A percentile compares a stretch with the other conserved stretches of the same genome.
Evolutionary conservation across 495 filamentous ascomycete species (phyloP).

Genomic region (Schizothecium vesticola): DNA sequence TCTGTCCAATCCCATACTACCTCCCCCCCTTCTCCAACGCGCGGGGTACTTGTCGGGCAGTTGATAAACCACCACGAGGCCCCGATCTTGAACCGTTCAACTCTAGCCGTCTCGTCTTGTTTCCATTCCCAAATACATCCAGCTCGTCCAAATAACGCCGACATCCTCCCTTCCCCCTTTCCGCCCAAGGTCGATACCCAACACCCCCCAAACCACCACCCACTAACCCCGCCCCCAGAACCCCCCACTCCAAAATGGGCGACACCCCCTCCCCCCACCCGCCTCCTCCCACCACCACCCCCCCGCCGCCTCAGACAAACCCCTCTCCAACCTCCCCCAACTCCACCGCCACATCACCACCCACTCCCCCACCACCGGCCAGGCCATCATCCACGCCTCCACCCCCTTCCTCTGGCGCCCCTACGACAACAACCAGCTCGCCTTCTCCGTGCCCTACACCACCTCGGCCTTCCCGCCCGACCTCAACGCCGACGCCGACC

Average conservation of each 20-base stretch:
- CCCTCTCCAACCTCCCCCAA: slow-evolving; percentile 31
- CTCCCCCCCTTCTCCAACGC: neutral
- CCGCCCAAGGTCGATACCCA: neutral
- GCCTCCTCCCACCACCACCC: neutral
- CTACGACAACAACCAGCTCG: slow-evolving; percentile 30
- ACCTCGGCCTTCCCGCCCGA: slow-evolving; percentile 50
- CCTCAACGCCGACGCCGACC: slow-evolving; percentile 48
- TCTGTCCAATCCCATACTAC: neutral
- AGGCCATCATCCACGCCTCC: slow-evolving; percentile 33
- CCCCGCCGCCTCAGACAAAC: slow-evolving; percentile 3
- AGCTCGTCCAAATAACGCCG: neutral
- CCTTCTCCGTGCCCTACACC: slow-evolving; percentile 40
- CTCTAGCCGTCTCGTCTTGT: neutral
- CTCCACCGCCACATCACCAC: slow-evolving; percentile 37
- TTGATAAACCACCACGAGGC: neutral
- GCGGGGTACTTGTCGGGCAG: neutral
- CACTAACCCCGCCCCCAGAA: neutral
- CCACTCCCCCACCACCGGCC: slow-evolving; percentile 30
- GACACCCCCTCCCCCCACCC: slow-evolving; percentile 6
- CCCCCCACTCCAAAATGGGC: slow-evolving; percentile 11
- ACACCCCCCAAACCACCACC: neutral
- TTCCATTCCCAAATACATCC: neutral
- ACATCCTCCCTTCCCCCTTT: neutral
- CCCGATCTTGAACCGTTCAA: neutral
- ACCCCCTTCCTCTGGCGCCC: slow-evolving; percentile 27